Evolutionary conservation across 768 basidiomycete genomes (phyloP).

Genomic region (Lentinula detonsa): DNA sequence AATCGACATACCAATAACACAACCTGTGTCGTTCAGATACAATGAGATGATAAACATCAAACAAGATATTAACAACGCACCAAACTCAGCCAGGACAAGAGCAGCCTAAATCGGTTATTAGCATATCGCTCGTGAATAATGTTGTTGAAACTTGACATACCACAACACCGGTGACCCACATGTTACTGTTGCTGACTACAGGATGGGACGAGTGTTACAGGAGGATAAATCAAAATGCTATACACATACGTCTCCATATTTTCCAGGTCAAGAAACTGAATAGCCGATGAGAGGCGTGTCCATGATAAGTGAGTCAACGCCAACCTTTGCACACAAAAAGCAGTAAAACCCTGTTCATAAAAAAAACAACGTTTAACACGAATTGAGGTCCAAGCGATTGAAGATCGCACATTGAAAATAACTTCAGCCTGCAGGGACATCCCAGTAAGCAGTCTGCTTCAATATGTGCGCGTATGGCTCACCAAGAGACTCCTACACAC

Average conservation of each 20-base stretch:
- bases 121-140: constrained; percentile 19
- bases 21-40: constrained; percentile 14
- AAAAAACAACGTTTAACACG: neutral
- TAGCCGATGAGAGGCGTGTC: too few relatives aligned
- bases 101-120: constrained; percentile 14
- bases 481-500: constrained; percentile 31
- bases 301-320: constrained; percentile 5
- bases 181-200: constrained; percentile 35
- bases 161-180: constrained; percentile 13
- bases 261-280: constrained; percentile 43
- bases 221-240: neutral
- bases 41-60: neutral
- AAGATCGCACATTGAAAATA: constrained; percentile 33
- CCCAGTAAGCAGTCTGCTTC: neutral
- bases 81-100: constrained; percentile 21
- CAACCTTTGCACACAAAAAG: constrained; percentile 45
- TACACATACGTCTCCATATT: constrained; percentile 36
- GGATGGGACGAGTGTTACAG: neutral
- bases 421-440: constrained; percentile 32
- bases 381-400: neutral
- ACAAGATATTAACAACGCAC: constrained; percentile 6
- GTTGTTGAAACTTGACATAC: constrained; percentile 6
- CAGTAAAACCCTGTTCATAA: constrained; percentile 37
- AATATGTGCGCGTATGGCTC: constrained; percentile 8
- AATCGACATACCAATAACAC: constrained; percentile 25